Conservation (phyloP, 2,329 filamentous ascomycete genomes). For the Colletotrichum siamense region DNA sequence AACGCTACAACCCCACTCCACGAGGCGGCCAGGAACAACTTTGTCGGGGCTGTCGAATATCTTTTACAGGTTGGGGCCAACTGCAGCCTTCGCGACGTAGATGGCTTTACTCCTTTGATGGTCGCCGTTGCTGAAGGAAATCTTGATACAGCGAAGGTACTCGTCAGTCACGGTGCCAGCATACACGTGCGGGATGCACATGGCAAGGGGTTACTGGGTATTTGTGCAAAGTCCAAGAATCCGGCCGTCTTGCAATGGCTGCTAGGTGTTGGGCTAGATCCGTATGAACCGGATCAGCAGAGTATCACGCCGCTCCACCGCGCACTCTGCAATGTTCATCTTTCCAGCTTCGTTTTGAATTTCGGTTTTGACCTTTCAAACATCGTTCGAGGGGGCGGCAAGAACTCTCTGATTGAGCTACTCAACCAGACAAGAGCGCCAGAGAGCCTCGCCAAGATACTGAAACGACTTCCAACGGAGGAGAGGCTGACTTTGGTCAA, state of each 20-base stretch:
- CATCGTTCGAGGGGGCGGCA: not conserved
- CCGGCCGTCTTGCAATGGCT: constrained; percentile 20
- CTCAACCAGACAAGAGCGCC: not conserved
- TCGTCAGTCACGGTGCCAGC: constrained; percentile 33
- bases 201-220: constrained; percentile 5
- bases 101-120: not conserved
- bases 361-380: constrained; percentile 12
- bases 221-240: not conserved
- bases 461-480: not conserved
- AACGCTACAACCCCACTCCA: not conserved
- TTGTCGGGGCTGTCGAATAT: not conserved
- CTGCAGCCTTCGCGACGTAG: not conserved
- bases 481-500: not conserved
- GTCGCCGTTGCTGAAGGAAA: constrained; percentile 12
- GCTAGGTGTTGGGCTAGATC: constrained; percentile 6
- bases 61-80: not conserved
- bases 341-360: not conserved
- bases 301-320: constrained; percentile 4
- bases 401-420: not conserved
- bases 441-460: not conserved
- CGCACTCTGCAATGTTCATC: not conserved
- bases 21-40: not conserved
- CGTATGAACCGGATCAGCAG: constrained; percentile 12
- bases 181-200: not conserved
- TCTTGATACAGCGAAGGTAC: constrained; percentile 30